A percentile compares a stretch with the other conserved stretches of the same genome.
These are phyloP conservation scores for Leptographium flavum DNA, from an alignment of 2,329 filamentous ascomycete genomes.

Conservation along the genomic window DNA sequence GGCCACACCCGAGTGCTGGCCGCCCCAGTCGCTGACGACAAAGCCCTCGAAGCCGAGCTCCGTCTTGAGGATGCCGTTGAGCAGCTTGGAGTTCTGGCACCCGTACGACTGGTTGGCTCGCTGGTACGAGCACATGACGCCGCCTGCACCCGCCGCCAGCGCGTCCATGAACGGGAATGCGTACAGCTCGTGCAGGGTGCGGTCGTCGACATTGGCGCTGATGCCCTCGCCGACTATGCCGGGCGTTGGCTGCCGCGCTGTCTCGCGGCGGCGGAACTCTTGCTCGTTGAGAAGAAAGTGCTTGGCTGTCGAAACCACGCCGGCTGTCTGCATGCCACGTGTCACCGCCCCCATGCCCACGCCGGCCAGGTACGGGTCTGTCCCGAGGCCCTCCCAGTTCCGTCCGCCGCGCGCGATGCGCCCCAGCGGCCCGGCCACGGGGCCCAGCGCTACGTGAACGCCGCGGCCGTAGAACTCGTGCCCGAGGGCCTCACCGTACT, in stretches of 20 bases:
- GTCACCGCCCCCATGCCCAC: constrained; percentile 16
- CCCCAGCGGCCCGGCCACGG: constrained; percentile 42
- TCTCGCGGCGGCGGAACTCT: constrained; percentile 31
- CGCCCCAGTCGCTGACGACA: constrained; percentile 55
- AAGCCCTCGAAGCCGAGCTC: constrained; percentile 55
- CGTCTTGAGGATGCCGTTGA: constrained; percentile 54
- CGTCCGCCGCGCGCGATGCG: constrained; percentile 47
- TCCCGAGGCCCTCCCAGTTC: constrained; percentile 38
- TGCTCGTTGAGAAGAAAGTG: constrained; percentile 49
- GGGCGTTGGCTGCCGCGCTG: constrained; percentile 23
- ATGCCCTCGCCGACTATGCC: constrained; percentile 31
- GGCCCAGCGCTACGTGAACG: constrained; percentile 54
- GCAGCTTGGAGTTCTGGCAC: constrained; percentile 57
- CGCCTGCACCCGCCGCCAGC: constrained; percentile 38
- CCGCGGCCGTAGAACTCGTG: constrained; percentile 54
- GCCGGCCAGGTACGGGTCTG: constrained; percentile 19
- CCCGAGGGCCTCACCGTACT: constrained; percentile 53
- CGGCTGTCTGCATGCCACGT: constrained; percentile 22
- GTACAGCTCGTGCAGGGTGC: constrained; percentile 50
- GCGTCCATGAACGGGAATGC: constrained; percentile 53
- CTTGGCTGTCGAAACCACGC: constrained; percentile 65
- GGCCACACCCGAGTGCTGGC: constrained; percentile 43
- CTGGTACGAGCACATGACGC: constrained; percentile 57
- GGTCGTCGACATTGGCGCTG: constrained; percentile 50
- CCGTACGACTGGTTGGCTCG: constrained; percentile 58